phyloP scores from a whole-genome alignment of 805 yeast genomes.

The Candida fluviatilis region DNA sequence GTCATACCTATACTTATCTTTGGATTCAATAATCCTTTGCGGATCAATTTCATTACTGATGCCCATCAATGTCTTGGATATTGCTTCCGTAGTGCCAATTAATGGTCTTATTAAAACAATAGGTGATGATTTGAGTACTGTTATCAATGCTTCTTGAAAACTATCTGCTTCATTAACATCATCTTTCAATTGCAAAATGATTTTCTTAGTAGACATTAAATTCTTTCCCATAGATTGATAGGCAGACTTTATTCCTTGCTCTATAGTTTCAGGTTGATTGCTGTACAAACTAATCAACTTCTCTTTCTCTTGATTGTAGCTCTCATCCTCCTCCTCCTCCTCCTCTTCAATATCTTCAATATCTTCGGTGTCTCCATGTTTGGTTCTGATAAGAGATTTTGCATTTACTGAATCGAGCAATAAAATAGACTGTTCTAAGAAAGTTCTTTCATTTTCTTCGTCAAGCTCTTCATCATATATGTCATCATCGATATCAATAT shows the following conservation, averaged over 20 bases:
- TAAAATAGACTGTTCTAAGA: constrained; percentile 20
- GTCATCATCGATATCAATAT: constrained; percentile 28
- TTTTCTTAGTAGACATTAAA: constrained; percentile 59
- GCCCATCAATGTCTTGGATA: constrained; percentile 79
- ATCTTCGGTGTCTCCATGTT: constrained; percentile 9
- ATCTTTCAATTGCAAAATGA: constrained; percentile 54
- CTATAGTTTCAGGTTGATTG: constrained; percentile 70
- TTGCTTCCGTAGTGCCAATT: constrained; percentile 90
- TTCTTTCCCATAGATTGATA: constrained; percentile 68
- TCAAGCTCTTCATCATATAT: constrained; percentile 16
- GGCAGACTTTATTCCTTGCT: constrained; percentile 74
- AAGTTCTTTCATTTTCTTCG: constrained; percentile 6
- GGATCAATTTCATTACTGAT: constrained; percentile 78
- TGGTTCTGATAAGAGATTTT: background rate
- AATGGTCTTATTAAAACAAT: constrained; percentile 76
- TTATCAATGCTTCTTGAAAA: constrained; percentile 62
- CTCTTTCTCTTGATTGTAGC: constrained; percentile 13
- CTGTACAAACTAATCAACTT: constrained; percentile 68
- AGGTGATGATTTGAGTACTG: constrained; percentile 75
- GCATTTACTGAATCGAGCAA: constrained; percentile 14
- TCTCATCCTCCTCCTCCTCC: constrained; percentile 24
- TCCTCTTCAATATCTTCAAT: constrained; percentile 14
- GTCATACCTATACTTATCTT: constrained; percentile 57
- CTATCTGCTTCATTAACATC: constrained; percentile 62
- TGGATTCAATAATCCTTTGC: constrained; percentile 49